Conservation (phyloP, 768 basidiomycete genomes). For the Russula sp. region DNA sequence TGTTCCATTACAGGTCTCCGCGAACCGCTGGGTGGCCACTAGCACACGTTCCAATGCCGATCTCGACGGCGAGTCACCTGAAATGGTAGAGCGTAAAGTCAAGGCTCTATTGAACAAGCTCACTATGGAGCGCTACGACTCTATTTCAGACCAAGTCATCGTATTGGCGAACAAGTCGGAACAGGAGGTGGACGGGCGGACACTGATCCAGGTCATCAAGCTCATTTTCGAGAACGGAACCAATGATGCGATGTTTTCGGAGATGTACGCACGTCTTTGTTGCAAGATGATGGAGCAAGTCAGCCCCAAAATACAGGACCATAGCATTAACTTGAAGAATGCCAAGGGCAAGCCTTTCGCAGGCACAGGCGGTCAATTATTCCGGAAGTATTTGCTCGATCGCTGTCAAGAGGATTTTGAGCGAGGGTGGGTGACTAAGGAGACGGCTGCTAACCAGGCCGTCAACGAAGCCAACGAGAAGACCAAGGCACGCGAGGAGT, state of each 20-base stretch:
- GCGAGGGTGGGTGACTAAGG: conserved; percentile 87
- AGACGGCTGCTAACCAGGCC: conserved; percentile 77
- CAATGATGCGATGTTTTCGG: conserved; percentile 91
- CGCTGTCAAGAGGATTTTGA: conserved; percentile 98
- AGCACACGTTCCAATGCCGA: conserved; percentile 39
- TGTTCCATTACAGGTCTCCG: conserved; percentile 66
- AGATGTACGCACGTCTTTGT: conserved; percentile 96
- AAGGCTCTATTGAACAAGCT: conserved; percentile 89
- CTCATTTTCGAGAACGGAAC: conserved; percentile 97
- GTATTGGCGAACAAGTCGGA: conserved; percentile 91
- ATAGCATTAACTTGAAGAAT: conserved; percentile 64
- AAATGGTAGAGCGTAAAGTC: conserved; percentile 89
- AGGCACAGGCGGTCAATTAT: conserved; percentile 88
- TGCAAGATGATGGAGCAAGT: conserved; percentile 95
- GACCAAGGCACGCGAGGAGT: conserved; percentile 39
- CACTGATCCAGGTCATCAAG: conserved; percentile 92
- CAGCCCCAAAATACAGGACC: conserved; percentile 76
- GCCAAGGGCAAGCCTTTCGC: conserved; percentile 78
- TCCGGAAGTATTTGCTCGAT: conserved; percentile 95
- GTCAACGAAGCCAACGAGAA: conserved; percentile 41
- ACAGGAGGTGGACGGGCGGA: conserved; percentile 88
- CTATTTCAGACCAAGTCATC: conserved; percentile 93
- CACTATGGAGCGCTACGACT: conserved; percentile 93
- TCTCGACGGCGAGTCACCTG: conserved; percentile 64
- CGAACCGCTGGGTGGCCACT: conserved; percentile 75